Evolutionary conservation across 2,329 filamentous ascomycete genomes (phyloP).

Genomic region (Thelonectria discophora): DNA sequence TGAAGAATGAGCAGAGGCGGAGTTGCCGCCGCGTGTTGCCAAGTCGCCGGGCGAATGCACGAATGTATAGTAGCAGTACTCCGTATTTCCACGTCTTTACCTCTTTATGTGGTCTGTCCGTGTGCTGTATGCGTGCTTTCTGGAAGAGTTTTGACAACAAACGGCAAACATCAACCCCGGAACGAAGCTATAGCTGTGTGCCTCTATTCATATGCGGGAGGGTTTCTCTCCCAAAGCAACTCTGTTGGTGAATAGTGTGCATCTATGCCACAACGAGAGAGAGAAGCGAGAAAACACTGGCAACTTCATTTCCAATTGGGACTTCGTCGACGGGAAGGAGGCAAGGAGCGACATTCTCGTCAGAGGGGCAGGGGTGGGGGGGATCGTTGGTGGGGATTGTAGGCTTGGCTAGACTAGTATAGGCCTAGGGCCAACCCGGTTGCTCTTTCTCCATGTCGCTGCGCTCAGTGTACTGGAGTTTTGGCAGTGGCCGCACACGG

Average conservation of each 20-base stretch:
- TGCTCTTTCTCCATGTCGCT: constrained; percentile 26
- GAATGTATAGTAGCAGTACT: too few species aligned
- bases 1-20: neutral
- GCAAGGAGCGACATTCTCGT: neutral
- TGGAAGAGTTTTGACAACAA: neutral
- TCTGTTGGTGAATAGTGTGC: neutral
- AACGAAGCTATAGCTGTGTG: constrained; percentile 15
- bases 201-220: constrained; percentile 1
- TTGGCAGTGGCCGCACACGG: neutral
- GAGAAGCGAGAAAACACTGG: constrained; percentile 14
- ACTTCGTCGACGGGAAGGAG: constrained; percentile 7
- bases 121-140: too few species aligned
- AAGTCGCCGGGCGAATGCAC: neutral
- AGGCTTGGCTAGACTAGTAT: constrained; percentile 24
- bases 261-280: constrained; percentile 18
- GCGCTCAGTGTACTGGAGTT: constrained; percentile 8
- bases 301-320: constrained; percentile 32
- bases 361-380: constrained; percentile 13
- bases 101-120: neutral
- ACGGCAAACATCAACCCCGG: neutral
- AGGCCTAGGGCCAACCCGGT: constrained; percentile 4
- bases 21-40: neutral
- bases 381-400: constrained; percentile 8
- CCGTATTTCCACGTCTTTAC: neutral
- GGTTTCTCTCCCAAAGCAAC: neutral